A percentile compares a stretch with the other conserved stretches of the same genome.
Evolutionary conservation across 1,284 basidiomycete genomes (phyloP).

Genomic region (Naganishia sp.): DNA sequence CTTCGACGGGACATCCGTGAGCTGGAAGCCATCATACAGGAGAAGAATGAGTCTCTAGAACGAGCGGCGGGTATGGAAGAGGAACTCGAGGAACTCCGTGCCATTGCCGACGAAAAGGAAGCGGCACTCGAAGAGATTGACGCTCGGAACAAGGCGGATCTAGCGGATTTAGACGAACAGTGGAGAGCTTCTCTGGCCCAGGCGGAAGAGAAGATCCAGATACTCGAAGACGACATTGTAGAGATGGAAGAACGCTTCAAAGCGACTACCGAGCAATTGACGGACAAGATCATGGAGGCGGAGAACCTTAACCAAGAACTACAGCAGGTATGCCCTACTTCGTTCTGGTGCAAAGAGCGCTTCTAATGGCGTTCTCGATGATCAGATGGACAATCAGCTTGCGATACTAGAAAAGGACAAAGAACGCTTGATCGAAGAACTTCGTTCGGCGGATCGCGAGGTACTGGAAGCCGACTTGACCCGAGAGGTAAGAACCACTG

Average conservation of each 20-base stretch:
- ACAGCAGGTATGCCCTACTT: constrained; percentile 5
- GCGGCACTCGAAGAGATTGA: constrained; percentile 26
- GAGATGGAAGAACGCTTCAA: constrained; percentile 23
- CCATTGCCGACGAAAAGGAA: constrained; percentile 20
- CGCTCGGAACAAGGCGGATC: constrained; percentile 7
- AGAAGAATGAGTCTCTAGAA: constrained; percentile 49
- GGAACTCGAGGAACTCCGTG: constrained; percentile 38
- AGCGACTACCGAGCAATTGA: constrained; percentile 1
- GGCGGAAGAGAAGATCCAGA: constrained; percentile 22
- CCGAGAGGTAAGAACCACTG: constrained; percentile 7
- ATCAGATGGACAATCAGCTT: constrained; percentile 18
- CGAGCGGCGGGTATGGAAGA: constrained; percentile 51
- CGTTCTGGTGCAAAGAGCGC: neutral
- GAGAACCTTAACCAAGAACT: constrained; percentile 10
- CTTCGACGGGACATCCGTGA: constrained; percentile 46
- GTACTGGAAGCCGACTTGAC: constrained; percentile 11
- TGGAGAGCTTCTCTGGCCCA: constrained; percentile 9
- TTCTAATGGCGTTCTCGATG: neutral
- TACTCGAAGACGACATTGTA: constrained; percentile 17
- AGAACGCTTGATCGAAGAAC: constrained; percentile 22
- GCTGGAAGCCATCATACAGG: constrained; percentile 47
- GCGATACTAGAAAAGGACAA: constrained; percentile 11
- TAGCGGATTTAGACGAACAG: constrained; percentile 17
- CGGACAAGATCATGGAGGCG: constrained; percentile 7
- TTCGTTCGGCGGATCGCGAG: constrained; percentile 19